Conservation (phyloP, 2,329 filamentous ascomycete genomes). For the Tolypocladium ovalisporum region DNA sequence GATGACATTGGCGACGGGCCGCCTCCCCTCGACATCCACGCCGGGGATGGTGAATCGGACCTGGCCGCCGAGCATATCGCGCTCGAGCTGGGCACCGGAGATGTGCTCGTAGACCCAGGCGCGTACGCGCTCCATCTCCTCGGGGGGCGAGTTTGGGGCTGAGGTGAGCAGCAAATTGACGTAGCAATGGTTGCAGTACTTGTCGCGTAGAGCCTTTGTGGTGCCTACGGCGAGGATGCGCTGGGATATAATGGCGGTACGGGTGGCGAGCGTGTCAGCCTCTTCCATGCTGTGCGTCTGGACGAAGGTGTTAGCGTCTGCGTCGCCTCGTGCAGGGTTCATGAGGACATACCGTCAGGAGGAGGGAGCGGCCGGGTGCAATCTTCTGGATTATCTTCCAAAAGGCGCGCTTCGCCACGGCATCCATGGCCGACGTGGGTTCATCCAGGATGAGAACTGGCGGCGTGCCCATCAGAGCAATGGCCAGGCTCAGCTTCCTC, state of each 20-base stretch:
- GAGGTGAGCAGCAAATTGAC: constrained; percentile 49
- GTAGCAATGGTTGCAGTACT: constrained; percentile 51
- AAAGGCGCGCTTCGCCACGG: constrained; percentile 76
- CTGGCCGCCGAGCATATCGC: constrained; percentile 52
- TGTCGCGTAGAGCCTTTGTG: constrained; percentile 42
- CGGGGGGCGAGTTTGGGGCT: constrained; percentile 42
- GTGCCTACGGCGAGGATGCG: constrained; percentile 50
- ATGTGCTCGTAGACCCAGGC: constrained; percentile 42
- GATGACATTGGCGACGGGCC: constrained; percentile 19
- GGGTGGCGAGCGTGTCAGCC: constrained; percentile 68
- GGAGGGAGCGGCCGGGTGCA: constrained; percentile 59
- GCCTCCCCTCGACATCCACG: background rate
- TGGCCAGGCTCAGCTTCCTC: constrained; percentile 71
- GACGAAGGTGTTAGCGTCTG: background rate
- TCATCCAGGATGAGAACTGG: constrained; percentile 75
- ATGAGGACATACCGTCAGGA: constrained; percentile 46
- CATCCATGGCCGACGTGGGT: constrained; percentile 74
- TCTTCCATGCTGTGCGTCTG: constrained; percentile 85
- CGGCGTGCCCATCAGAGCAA: constrained; percentile 80
- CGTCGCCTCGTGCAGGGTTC: no score
- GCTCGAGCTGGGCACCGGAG: constrained; percentile 42
- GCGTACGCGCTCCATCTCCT: constrained; percentile 46
- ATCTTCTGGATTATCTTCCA: constrained; percentile 69
- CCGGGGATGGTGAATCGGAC: constrained; percentile 22
- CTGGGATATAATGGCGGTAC: constrained; percentile 34